Evolutionary conservation across 352 stramenopile species (phyloP).

Genomic region (Phytophthora boehmeriae): DNA sequence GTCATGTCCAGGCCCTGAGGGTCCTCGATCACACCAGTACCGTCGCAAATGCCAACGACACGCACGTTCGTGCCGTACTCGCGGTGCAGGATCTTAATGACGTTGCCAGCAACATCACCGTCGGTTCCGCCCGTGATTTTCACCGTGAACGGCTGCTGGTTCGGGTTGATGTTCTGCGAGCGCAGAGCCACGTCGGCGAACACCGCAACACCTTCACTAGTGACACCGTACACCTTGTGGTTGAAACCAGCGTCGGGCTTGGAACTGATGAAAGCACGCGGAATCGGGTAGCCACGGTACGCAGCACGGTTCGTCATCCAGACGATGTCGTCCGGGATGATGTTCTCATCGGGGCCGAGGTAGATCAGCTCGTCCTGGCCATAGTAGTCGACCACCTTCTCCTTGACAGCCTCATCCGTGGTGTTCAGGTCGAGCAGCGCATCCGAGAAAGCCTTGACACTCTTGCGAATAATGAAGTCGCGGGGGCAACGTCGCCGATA

Average conservation of each 20-base stretch:
- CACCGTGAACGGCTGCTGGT: slow-evolving; percentile 73
- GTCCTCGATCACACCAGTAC: slow-evolving; percentile 95
- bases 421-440: slow-evolving; percentile 83
- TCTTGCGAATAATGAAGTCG: slow-evolving; percentile 95
- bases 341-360: slow-evolving; percentile 84
- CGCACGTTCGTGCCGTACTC: slow-evolving; percentile 94
- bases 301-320: slow-evolving; percentile 88
- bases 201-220: slow-evolving; percentile 79
- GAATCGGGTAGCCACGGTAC: slow-evolving; percentile 79
- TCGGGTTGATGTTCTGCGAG: slow-evolving; percentile 81
- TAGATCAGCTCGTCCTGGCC: slow-evolving; percentile 87
- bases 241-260: slow-evolving; percentile 87
- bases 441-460: slow-evolving; percentile 96
- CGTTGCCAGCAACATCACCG: slow-evolving; percentile 97
- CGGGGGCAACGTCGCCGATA: slow-evolving; percentile 78
- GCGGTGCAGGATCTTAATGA: slow-evolving; percentile 97
- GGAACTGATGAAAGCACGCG: slow-evolving; percentile 85
- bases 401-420: slow-evolving; percentile 72
- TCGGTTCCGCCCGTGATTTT: slow-evolving; percentile 96
- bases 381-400: slow-evolving; percentile 81
- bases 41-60: slow-evolving; percentile 92
- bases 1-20: slow-evolving; percentile 93
- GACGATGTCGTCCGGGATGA: slow-evolving; percentile 74
- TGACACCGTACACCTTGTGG: slow-evolving; percentile 89
- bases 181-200: slow-evolving; percentile 80